A percentile compares a stretch with the other conserved stretches of the same genome.
phyloP scores from a whole-genome alignment of 768 basidiomycete genomes.

The Lactifluus subvellereus region DNA sequence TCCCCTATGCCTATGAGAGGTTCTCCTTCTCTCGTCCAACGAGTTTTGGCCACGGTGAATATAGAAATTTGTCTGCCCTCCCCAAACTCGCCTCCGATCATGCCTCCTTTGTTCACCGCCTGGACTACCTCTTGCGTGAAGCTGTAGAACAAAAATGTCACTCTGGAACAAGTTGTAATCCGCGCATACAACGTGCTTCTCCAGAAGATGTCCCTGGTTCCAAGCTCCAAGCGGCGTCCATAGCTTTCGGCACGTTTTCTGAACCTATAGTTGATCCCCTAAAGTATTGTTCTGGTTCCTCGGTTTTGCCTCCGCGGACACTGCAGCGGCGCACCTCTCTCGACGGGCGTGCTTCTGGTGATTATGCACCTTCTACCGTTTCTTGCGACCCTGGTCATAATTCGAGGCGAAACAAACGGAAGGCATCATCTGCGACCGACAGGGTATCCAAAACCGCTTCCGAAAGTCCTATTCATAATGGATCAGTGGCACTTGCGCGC shows the following conservation, averaged over 20 bases:
- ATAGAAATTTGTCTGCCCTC: background rate
- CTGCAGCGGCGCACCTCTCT: background rate
- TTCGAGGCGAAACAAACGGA: conserved; percentile 9
- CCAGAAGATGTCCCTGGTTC: background rate
- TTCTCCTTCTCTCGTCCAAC: background rate
- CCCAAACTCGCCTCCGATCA: background rate
- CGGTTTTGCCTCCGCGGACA: background rate
- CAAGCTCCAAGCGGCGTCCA: background rate
- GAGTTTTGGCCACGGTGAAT: background rate
- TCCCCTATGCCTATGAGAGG: background rate
- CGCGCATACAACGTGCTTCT: conserved; percentile 6
- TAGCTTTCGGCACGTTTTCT: background rate
- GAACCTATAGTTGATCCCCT: background rate
- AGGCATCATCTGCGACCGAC: background rate
- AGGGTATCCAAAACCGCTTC: background rate
- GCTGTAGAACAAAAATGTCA: conserved; percentile 1
- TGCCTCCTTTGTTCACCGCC: background rate
- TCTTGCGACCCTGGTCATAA: background rate
- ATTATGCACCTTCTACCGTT: background rate
- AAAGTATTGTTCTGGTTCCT: background rate
- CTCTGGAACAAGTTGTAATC: background rate
- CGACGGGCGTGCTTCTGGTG: background rate
- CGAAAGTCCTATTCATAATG: background rate
- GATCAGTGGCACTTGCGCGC: background rate
- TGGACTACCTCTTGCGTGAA: background rate